phyloP scores from a whole-genome alignment of 1,284 basidiomycete genomes.

The Stereum hirsutum region DNA sequence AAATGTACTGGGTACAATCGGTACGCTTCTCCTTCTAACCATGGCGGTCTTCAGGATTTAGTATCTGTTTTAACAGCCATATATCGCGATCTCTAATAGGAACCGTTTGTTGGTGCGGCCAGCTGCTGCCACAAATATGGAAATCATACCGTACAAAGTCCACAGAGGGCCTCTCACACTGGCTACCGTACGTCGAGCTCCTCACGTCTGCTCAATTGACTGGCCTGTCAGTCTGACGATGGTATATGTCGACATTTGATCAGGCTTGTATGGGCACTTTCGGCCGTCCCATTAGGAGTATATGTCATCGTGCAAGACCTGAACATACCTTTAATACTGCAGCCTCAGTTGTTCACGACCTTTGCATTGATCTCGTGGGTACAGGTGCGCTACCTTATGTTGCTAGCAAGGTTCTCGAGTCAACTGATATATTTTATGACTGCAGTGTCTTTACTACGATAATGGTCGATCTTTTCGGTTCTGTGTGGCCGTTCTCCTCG shows the following conservation, averaged over 20 bases:
- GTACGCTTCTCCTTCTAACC: slow-evolving; percentile 14
- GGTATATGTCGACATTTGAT: neutral
- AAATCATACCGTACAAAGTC: slow-evolving; percentile 69
- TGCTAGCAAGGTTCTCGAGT: no score
- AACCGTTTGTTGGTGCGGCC: slow-evolving; percentile 59
- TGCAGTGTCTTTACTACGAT: slow-evolving; percentile 57
- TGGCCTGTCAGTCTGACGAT: neutral
- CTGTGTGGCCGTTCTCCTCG: slow-evolving; percentile 23
- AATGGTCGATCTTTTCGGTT: slow-evolving; percentile 24
- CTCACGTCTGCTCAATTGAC: neutral
- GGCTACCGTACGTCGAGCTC: slow-evolving; percentile 60
- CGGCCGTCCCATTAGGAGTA: slow-evolving; percentile 57
- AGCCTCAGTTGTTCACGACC: slow-evolving; percentile 67
- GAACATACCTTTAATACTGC: slow-evolving; percentile 67
- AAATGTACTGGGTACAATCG: slow-evolving; percentile 37
- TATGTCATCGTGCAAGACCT: slow-evolving; percentile 62
- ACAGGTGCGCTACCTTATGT: slow-evolving; percentile 40
- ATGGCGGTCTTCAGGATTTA: slow-evolving; percentile 1
- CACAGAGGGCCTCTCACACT: slow-evolving; percentile 64
- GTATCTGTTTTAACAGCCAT: neutral
- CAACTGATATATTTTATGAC: neutral
- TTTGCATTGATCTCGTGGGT: slow-evolving; percentile 59
- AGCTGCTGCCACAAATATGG: slow-evolving; percentile 70
- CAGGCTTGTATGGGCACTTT: slow-evolving; percentile 60
- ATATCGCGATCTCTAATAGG: slow-evolving; percentile 25